Conservation (phyloP, 2,329 filamentous ascomycete genomes). For the Phialemoniopsis sp. region DNA sequence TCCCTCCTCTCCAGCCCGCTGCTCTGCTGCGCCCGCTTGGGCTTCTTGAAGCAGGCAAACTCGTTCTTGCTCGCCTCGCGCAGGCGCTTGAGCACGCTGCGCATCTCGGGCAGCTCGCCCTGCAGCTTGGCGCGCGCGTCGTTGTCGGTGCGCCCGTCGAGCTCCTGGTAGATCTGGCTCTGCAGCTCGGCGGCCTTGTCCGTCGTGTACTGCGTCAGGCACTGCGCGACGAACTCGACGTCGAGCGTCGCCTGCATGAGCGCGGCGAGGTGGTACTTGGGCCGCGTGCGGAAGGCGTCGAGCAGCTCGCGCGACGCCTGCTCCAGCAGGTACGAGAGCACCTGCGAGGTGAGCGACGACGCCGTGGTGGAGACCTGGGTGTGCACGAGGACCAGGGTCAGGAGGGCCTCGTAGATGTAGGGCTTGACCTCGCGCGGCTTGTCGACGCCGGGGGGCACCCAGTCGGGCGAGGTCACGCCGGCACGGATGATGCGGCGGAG, state of each 20-base stretch:
- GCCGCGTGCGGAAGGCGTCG: constrained; percentile 66
- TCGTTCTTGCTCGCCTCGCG: constrained; percentile 78
- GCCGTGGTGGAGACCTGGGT: constrained; percentile 82
- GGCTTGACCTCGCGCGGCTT: constrained; percentile 73
- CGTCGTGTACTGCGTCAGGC: constrained; percentile 83
- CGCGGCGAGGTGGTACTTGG: constrained; percentile 69
- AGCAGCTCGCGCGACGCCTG: constrained; percentile 77
- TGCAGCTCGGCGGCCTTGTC: constrained; percentile 78
- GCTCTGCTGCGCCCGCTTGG: constrained; percentile 34
- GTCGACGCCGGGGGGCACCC: constrained; percentile 56
- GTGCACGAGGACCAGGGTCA: constrained; percentile 85
- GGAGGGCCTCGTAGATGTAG: constrained; percentile 85
- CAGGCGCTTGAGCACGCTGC: constrained; percentile 77
- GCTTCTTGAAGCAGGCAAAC: constrained; percentile 80
- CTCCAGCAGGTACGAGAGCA: constrained; percentile 84
- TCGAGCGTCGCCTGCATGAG: constrained; percentile 97
- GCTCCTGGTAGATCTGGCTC: constrained; percentile 79
- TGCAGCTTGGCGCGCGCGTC: constrained; percentile 77
- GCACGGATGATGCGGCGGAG: constrained; percentile 67
- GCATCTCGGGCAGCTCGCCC: constrained; percentile 85
- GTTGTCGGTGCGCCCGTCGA: constrained; percentile 86
- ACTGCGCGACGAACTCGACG: constrained; percentile 95
- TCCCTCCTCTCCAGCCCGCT: constrained; percentile 11
- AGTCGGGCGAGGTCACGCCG: constrained; percentile 68
- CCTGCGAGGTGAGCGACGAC: constrained; percentile 69